Percentiles rank a stretch among this genome's conserved stretches.
Conservation (phyloP, 116 monocot species). For the Cymodocea nodosa region DNA sequence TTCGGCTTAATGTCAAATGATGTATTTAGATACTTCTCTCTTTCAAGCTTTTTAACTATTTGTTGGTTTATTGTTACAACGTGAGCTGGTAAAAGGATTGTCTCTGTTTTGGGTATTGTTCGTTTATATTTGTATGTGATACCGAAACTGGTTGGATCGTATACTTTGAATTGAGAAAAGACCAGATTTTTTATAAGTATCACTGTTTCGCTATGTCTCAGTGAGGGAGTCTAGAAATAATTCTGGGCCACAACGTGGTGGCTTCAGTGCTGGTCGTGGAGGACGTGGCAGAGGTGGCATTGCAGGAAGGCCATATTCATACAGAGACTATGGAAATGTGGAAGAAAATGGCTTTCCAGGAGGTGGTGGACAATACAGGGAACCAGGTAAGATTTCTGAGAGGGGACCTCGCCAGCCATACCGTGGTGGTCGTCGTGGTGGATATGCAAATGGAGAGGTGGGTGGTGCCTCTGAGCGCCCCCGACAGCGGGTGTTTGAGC, state of each 20-base stretch:
- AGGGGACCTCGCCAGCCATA: slow-evolving; percentile 25
- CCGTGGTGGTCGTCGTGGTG: slow-evolving; percentile 47
- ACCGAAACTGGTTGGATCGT: too few species aligned
- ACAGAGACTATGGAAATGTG: slow-evolving; percentile 23
- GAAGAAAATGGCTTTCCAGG: slow-evolving; percentile 25
- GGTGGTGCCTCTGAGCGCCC: slow-evolving; percentile 19
- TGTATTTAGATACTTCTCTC: too few species aligned
- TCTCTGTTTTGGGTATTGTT: too few species aligned
- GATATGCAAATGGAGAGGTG: slow-evolving; percentile 21
- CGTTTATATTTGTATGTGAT: too few species aligned
- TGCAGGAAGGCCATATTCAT: slow-evolving; percentile 13
- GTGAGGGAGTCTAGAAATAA: slow-evolving; percentile 42
- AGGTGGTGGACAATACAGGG: slow-evolving; percentile 11
- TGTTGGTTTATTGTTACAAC: too few species aligned
- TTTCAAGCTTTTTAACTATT: too few species aligned
- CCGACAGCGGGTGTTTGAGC: slow-evolving; percentile 28
- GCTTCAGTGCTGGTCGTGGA: slow-evolving; percentile 21
- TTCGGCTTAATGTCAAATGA: neutral
- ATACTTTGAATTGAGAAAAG: too few species aligned
- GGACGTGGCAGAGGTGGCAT: slow-evolving; percentile 24
- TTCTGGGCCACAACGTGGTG: slow-evolving; percentile 9
- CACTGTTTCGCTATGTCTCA: slow-evolving; percentile 5
- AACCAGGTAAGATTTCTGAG: slow-evolving; percentile 8
- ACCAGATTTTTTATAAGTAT: too few species aligned
- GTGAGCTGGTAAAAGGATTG: too few species aligned